Evolutionary conservation across 1,139 yeast genomes (phyloP), one percentile per base, ranked within the genome.

Genomic region (Hemisphaericaspora xylanilytica): DNA sequence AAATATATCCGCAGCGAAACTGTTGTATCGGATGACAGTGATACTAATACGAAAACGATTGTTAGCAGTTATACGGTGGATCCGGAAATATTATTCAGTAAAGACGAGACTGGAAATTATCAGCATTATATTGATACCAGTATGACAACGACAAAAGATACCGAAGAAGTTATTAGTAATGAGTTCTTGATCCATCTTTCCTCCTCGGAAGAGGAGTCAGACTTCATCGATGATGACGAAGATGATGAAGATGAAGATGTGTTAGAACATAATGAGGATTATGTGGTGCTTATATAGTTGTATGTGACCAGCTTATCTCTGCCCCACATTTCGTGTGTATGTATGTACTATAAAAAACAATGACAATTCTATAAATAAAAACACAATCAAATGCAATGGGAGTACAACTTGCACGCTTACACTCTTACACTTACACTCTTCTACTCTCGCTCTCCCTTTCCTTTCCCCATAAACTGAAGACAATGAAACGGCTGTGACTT

Each of bases 61-160:
- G 55, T 59, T 44, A 68, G 52, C 43, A 70, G 62, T 53, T 73
- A 52, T 52, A 68, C 61, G 14, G 71, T 61, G 39, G 67, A 47
- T 26, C 70, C 71, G 1, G 41, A 42, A 13, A 14, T 38, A 5
- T 51, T 66, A 24, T 58, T 65, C 37, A 52, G 44, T 2, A 37
- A 41, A 7, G 49, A 48, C 28, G 45, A 47, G 33, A 48, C 51
- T n/a, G 59, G 61, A 8, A 52, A 56, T 38, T 61, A 62, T 39
- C 65, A 60, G 30, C 45, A 52, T 15, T 64, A 61, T 37, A 55
- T 64, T 13, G 69, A 63, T 41, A 45, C 42, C 3, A 40, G 33
- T 11, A 43, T 44, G 9, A 40, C 35, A 9, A 35, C 22, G 7
- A 28, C 24, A 14, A 30, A 29, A 11, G 17, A 18, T 18, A 33